Base-by-base conservation (phyloP, 2,329 filamentous ascomycete genomes). In the Sarocladium kiliense region DNA sequence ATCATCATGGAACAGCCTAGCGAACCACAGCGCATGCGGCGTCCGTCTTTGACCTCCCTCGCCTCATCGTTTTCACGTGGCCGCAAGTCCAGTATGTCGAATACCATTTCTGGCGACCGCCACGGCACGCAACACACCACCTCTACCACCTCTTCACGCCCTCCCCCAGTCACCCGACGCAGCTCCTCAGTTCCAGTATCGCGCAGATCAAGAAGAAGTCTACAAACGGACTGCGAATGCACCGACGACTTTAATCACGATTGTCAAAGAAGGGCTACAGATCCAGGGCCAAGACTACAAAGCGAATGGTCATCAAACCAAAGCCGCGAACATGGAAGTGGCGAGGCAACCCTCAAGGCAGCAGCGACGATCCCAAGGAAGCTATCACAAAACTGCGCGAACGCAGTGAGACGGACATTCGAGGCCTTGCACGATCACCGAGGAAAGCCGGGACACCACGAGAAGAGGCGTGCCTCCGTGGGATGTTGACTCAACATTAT, bases 361-460 rank as follows among this genome's bases (percentile, higher is more conserved):
- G 44, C 26, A 32, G 26, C 23, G 14, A 49, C 44, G 4, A 21
- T 49, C 21, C 44, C 44, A 10, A 27, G 44, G n/a, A 49, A 30
- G 44, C 25, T 49, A 10, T 49, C 44, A 10, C 27, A 49, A 25
- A 32, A 18, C 25, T 49, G 44, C 26, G 26, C 23, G 26, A 27
- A 49, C 18, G 44, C 44, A 30, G 44, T 49, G 23, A 49, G 25
- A n/a, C 12, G 44, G 44, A 49, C 44, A 49, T 49, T 49, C 3
- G 44, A 49, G n/a, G 44, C 44, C 3, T 19, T 49, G n/a, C 44
- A 49, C 30, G 44, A 49, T 49, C 16, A 11, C 11, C 10, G 44
- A n/a, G 44, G 44, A 25, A 21, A 18, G 16, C 7, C 3, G 7
- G 41, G 19, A 5, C 4, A 16, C 3, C 18, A 44, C 10, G 21